Evolutionary conservation across 2,329 filamentous ascomycete species (phyloP).

Genomic region (Polychaeton citri): DNA sequence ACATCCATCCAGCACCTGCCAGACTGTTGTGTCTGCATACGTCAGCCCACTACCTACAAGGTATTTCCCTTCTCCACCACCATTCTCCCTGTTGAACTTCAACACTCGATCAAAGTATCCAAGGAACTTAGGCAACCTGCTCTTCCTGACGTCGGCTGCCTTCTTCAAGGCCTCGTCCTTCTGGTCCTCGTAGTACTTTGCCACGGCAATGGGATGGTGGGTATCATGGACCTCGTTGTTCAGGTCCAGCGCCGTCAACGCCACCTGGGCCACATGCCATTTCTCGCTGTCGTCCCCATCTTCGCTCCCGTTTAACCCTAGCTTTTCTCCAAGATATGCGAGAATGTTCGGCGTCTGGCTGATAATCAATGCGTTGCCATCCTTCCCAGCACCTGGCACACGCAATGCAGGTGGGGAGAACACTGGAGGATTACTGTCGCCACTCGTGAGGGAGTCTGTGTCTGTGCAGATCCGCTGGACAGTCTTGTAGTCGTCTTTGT

Average conservation of each 20-base stretch:
- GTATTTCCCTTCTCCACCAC: conserved; percentile 46
- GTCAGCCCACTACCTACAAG: conserved; percentile 52
- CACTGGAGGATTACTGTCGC: conserved; percentile 45
- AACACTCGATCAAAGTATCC: conserved; percentile 57
- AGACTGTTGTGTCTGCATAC: conserved; percentile 61
- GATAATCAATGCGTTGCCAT: conserved; percentile 46
- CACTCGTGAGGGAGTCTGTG: conserved; percentile 23
- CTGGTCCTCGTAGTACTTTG: conserved; percentile 61
- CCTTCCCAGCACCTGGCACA: conserved; percentile 32
- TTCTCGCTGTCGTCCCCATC: conserved; percentile 34
- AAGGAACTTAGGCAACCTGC: conserved; percentile 58
- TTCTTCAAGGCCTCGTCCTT: conserved; percentile 50
- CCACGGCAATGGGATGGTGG: conserved; percentile 54
- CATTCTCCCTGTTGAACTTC: conserved; percentile 40
- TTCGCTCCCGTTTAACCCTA: conserved; percentile 36
- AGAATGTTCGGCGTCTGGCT: conserved; percentile 63
- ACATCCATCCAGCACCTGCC: conserved; percentile 47
- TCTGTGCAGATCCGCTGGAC: conserved; percentile 36
- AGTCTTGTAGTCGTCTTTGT: conserved; percentile 36
- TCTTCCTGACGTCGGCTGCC: conserved; percentile 44
- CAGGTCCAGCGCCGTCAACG: conserved; percentile 58
- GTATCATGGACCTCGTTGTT: conserved; percentile 61
- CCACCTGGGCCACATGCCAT: conserved; percentile 49
- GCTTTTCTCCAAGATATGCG: conserved; percentile 49
- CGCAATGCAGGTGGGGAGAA: conserved; percentile 55